Evolutionary conservation across 1,284 basidiomycete species (phyloP), one percentile per base, ranked within the genome.

Genomic region (Neolentinus lepideus): DNA sequence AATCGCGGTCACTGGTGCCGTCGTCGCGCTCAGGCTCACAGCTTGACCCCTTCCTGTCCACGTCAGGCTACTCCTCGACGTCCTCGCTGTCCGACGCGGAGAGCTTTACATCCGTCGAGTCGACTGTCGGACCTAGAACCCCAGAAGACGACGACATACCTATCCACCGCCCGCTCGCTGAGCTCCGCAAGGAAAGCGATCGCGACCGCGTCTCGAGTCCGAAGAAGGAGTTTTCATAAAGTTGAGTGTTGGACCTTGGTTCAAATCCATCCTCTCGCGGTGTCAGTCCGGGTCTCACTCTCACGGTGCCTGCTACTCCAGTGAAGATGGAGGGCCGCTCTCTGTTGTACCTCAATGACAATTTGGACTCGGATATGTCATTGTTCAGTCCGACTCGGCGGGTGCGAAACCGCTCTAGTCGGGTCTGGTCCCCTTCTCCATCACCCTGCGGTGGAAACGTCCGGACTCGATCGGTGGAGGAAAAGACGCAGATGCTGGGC

Each of bases 401-500:
- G 9, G 24, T 6, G 9, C 21, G 47, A 21, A 47, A 47, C 33
- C 33, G 33, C 9, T 16, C 9, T 16, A 47, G 45, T 9, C 45
- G 24, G 45, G 9, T 47, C 9, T 11, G 45, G 10, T 47, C 33
- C 33, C 33, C 33, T 9, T 47, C 19, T n/a, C 27, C 24, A 21
- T 16, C 24, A 6, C 9, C 24, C 10, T n/a, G 10, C 10, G 43
- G 43, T 46, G 43, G 16, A 16, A 4, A 25, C n/a, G 43, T 50
- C 3, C 24, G 27, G 21, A 16, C 47, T 3, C 11, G 47, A 21
- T n/a, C 27, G 4, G 24, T n/a, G 47, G 85, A 90, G 57, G 88
- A 94, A 73, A 94, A 94, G 75, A 93, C 90, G 70, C 81, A 84
- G 66, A 69, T 91, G 45, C 66, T 94, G 54, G 85, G 86, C 0